Conservation (phyloP, 441 rosid species). For the Pelargonium exstipulatum region DNA sequence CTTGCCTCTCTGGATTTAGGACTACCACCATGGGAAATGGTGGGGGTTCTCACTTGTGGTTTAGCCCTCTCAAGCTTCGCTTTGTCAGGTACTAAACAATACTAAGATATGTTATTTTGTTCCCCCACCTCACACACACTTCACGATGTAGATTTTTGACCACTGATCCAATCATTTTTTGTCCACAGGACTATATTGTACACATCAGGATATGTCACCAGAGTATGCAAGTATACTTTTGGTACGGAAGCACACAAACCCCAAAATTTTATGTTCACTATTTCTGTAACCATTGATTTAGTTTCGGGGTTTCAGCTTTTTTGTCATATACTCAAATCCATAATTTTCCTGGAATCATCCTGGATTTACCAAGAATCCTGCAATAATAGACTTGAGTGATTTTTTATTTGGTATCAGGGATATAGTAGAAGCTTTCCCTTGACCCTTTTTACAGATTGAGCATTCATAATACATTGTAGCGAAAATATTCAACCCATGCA, state of each 20-base stretch:
- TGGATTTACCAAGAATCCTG: background rate
- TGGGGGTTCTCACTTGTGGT: constrained; percentile 77
- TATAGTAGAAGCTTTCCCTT: background rate
- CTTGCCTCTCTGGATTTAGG: constrained; percentile 83
- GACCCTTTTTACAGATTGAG: background rate
- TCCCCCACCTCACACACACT: no score
- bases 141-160: no score
- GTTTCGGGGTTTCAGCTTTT: background rate
- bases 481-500: no score
- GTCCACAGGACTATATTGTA: constrained; percentile 67
- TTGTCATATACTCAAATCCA: background rate
- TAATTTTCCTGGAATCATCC: background rate
- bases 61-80: constrained; percentile 91
- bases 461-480: background rate
- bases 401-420: background rate
- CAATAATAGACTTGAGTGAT: background rate
- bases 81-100: constrained; percentile 58
- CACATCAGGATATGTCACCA: constrained; percentile 95
- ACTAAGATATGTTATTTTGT: background rate
- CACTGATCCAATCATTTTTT: background rate
- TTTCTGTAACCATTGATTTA: background rate
- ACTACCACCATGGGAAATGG: constrained; percentile 89
- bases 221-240: constrained; percentile 89
- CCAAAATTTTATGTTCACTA: constrained; percentile 8
- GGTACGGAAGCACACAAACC: constrained; percentile 37